Evolutionary conservation across 2,329 filamentous ascomycete genomes (phyloP).

Genomic region (Colletotrichum phormii): DNA sequence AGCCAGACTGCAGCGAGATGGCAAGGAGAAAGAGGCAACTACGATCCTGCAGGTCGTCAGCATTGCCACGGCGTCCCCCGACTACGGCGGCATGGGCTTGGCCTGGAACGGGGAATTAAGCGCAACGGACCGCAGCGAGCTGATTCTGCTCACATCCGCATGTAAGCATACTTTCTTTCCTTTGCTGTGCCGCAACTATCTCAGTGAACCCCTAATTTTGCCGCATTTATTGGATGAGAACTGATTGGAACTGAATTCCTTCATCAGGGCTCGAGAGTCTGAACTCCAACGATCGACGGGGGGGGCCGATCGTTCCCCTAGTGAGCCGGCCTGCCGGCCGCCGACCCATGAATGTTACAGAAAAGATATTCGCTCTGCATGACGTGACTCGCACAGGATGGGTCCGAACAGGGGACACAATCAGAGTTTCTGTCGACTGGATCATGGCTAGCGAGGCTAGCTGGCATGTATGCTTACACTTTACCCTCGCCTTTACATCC

Average conservation of each 20-base stretch:
- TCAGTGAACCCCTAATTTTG: not conserved
- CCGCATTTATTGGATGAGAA: not conserved
- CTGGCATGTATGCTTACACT: slow-evolving; percentile 49
- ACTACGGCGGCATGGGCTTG: slow-evolving; percentile 26
- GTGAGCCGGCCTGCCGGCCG: slow-evolving; percentile 8
- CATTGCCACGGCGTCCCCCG: slow-evolving; percentile 6
- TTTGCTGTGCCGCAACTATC: not conserved
- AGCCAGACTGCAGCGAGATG: not conserved
- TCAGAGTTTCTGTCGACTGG: slow-evolving; percentile 58
- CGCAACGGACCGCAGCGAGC: slow-evolving; percentile 4
- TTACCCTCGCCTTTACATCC: slow-evolving; percentile 35
- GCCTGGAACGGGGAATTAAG: not conserved
- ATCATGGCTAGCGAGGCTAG: slow-evolving; percentile 56
- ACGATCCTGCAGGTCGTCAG: slow-evolving; percentile 5
- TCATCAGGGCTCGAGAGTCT: slow-evolving; percentile 38
- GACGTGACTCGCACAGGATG: slow-evolving; percentile 48
- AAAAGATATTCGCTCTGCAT: slow-evolving; percentile 58
- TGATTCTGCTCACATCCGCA: slow-evolving; percentile 11
- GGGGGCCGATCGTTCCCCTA: slow-evolving; percentile 18
- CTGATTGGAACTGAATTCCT: not conserved
- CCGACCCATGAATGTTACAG: slow-evolving; percentile 52
- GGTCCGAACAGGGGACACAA: slow-evolving; percentile 51
- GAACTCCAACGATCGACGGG: slow-evolving; percentile 15
- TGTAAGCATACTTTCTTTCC: not conserved
- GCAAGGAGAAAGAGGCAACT: slow-evolving; percentile 1